Evolutionary conservation across 371 early-diverging fungal species (phyloP).

Genomic region (Mortierella sp.): DNA sequence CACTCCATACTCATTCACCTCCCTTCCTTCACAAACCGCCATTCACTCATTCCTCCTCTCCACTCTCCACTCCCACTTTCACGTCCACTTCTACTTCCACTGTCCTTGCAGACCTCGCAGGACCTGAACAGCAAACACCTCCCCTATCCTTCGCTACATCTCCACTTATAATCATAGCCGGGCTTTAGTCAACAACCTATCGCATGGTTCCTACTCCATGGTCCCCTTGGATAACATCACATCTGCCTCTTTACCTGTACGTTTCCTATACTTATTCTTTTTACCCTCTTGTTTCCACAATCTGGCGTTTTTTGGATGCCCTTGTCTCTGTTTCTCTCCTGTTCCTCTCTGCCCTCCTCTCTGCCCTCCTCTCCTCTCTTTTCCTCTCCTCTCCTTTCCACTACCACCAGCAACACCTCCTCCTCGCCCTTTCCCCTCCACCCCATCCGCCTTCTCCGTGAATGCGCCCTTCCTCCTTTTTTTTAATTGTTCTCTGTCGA

Average conservation of each 20-base stretch:
- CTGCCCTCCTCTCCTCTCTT: conserved; percentile 60
- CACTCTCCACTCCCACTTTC: neutral
- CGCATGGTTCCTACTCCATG: neutral
- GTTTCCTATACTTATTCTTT: neutral
- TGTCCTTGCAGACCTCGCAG: neutral
- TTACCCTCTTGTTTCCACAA: neutral
- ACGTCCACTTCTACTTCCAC: conserved; percentile 3
- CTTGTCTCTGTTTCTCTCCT: conserved; percentile 1
- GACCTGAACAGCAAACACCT: neutral
- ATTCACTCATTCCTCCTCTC: conserved; percentile 8
- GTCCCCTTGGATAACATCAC: neutral
- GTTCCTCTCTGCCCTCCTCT: conserved; percentile 11
- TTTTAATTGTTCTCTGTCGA: neutral
- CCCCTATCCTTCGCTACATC: neutral
- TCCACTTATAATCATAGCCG: neutral
- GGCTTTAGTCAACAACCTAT: neutral
- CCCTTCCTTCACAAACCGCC: neutral
- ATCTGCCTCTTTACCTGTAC: neutral
- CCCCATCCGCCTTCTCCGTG: conserved; percentile 57
- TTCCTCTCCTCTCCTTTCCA: conserved; percentile 67
- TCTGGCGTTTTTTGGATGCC: neutral
- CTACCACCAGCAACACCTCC: neutral
- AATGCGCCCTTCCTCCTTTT: neutral
- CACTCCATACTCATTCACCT: neutral
- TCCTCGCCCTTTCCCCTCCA: neutral